A percentile compares a stretch with the other conserved stretches of the same genome.
Evolutionary conservation across 305 asterid species (phyloP).

Genomic region (Fraxinus greggii): DNA sequence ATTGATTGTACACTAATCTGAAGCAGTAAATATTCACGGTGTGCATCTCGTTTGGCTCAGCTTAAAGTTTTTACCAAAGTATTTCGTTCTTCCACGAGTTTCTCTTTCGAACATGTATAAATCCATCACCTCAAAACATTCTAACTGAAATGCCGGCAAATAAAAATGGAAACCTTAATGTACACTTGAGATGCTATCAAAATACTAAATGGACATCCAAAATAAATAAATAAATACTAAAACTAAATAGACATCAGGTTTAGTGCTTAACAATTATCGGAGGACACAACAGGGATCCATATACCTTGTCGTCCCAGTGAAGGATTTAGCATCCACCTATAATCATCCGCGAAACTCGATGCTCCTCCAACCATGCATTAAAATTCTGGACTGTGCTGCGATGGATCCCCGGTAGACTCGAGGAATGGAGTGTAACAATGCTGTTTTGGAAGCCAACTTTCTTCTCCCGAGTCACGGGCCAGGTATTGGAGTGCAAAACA

Average conservation of each 20-base stretch:
- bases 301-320: constrained; percentile 89
- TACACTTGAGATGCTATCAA: background rate
- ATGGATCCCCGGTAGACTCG: constrained; percentile 62
- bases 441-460: constrained; percentile 64
- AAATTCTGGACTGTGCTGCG: constrained; percentile 69
- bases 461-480: constrained; percentile 66
- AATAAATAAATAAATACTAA: constrained; percentile 57
- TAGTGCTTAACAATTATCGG: constrained; percentile 70
- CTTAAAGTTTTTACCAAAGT: background rate
- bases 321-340: constrained; percentile 64
- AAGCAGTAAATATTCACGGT: background rate
- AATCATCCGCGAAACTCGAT: constrained; percentile 59
- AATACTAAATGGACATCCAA: too few relatives aligned
- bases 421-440: constrained; percentile 62
- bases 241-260: constrained; percentile 67
- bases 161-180: too few relatives aligned
- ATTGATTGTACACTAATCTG: background rate
- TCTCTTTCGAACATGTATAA: background rate
- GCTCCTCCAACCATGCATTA: constrained; percentile 81
- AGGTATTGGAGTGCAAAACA: constrained; percentile 54
- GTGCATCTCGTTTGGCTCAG: background rate
- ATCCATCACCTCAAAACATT: constrained; percentile 19
- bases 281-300: constrained; percentile 77
- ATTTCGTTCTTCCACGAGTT: background rate
- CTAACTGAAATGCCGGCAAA: too few relatives aligned